phyloP scores from a whole-genome alignment of 140 eudicot genomes.

The Oenanthe javanica region DNA sequence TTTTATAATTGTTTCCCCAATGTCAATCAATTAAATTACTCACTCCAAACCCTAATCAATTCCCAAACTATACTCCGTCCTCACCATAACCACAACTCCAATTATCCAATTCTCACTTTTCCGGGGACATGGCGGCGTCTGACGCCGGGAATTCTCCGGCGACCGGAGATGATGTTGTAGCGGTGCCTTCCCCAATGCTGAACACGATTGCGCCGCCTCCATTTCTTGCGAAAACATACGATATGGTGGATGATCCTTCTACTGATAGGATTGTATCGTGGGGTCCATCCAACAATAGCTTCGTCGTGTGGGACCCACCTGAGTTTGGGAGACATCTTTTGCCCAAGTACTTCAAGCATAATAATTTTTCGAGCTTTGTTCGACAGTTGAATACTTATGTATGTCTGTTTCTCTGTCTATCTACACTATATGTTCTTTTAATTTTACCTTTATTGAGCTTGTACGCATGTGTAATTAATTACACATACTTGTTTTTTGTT shows the following conservation, averaged over 20 bases:
- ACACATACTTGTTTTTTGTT: neutral
- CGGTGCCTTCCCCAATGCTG: conserved; percentile 47
- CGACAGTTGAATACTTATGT: conserved; percentile 90
- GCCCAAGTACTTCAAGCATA: conserved; percentile 83
- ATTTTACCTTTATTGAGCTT: neutral
- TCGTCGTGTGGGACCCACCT: conserved; percentile 85
- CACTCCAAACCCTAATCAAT: neutral
- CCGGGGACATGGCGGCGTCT: neutral
- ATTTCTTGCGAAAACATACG: conserved; percentile 77
- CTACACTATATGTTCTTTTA: neutral
- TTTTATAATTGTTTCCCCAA: too few relatives aligned
- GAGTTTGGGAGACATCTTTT: conserved; percentile 68
- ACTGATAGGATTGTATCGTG: conserved; percentile 79
- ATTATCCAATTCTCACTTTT: neutral
- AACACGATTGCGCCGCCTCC: conserved; percentile 65
- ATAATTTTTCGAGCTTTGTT: conserved; percentile 82
- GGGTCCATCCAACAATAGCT: conserved; percentile 72
- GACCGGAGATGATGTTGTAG: conserved; percentile 12
- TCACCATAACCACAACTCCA: neutral
- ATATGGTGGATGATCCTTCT: conserved; percentile 80
- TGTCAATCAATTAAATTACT: too few relatives aligned
- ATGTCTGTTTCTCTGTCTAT: conserved; percentile 8
- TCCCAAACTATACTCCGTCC: neutral
- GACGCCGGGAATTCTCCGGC: neutral
- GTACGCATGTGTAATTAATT: neutral